Evolutionary conservation across 129 eudicot species (phyloP).

Genomic region (Chrysanthemum seticuspe): DNA sequence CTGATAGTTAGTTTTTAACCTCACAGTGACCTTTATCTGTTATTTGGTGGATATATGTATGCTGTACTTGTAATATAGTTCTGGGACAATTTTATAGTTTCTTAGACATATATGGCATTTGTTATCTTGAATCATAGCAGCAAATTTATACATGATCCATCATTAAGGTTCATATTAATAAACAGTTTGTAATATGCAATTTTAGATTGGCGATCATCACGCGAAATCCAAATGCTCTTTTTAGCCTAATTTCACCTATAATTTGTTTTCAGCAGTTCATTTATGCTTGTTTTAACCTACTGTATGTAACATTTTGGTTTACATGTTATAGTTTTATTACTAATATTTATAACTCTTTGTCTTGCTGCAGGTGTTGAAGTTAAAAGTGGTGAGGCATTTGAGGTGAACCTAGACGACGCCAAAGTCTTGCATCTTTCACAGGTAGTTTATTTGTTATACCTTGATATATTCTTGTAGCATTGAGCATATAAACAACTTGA

Average conservation of each 20-base stretch:
- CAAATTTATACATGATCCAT: too few relatives aligned
- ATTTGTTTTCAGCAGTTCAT: neutral
- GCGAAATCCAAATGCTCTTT: neutral
- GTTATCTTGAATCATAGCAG: too few relatives aligned
- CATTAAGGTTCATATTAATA: too few relatives aligned
- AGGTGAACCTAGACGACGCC: conserved; percentile 49
- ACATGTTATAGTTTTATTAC: neutral
- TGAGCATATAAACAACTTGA: neutral
- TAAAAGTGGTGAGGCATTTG: conserved; percentile 53
- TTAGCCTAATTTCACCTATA: neutral
- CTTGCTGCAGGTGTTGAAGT: conserved; percentile 62
- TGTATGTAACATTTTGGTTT: too few relatives aligned
- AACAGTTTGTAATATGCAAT: neutral
- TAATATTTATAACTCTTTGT: neutral
- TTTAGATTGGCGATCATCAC: neutral
- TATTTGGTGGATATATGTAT: too few relatives aligned
- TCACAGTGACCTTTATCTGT: too few relatives aligned
- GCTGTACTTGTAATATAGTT: too few relatives aligned
- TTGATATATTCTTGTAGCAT: neutral
- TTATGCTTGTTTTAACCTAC: neutral
- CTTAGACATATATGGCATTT: too few relatives aligned
- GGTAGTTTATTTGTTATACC: conserved; percentile 29
- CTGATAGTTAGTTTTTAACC: too few relatives aligned
- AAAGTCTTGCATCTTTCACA: conserved; percentile 83
- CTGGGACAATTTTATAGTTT: too few relatives aligned